These are phyloP conservation scores for Pneumocystis murina DNA, from an alignment of 1,139 yeast genomes.

Conservation along the genomic window DNA sequence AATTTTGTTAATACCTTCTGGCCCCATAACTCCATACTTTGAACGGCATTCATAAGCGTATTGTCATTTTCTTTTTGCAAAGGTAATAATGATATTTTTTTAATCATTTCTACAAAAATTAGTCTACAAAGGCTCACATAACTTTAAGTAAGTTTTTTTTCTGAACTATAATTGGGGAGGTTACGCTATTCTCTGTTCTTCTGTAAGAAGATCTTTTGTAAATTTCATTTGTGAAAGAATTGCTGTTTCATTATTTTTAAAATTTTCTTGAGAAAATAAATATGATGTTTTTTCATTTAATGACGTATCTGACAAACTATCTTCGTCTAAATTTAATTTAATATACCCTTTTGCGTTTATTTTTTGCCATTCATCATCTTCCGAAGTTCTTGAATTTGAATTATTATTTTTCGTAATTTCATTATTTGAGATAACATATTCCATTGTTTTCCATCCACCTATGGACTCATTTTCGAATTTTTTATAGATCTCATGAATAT, in stretches of 20 bases:
- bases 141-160: not conserved
- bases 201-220: conserved; percentile 68
- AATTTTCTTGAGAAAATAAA: conserved; percentile 39
- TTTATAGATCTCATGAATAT: conserved; percentile 8
- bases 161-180: not conserved
- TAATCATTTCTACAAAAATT: conserved; percentile 66
- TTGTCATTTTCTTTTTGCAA: conserved; percentile 40
- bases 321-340: conserved; percentile 80
- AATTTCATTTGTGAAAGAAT: conserved; percentile 56
- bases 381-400: conserved; percentile 12
- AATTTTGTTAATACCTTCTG: conserved; percentile 53
- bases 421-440: not conserved
- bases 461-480: conserved; percentile 14
- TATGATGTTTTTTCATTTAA: conserved; percentile 70
- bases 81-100: conserved; percentile 49
- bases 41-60: conserved; percentile 53
- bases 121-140: conserved; percentile 76
- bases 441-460: conserved; percentile 8
- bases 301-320: conserved; percentile 55
- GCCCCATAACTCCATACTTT: conserved; percentile 77
- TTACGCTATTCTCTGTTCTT: conserved; percentile 66
- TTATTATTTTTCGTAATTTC: not conserved
- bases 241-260: conserved; percentile 25
- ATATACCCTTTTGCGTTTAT: conserved; percentile 54
- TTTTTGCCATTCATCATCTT: conserved; percentile 19